Evolutionary conservation across 2,329 filamentous ascomycete genomes (phyloP).

Genomic region (Curvularia spicifera): DNA sequence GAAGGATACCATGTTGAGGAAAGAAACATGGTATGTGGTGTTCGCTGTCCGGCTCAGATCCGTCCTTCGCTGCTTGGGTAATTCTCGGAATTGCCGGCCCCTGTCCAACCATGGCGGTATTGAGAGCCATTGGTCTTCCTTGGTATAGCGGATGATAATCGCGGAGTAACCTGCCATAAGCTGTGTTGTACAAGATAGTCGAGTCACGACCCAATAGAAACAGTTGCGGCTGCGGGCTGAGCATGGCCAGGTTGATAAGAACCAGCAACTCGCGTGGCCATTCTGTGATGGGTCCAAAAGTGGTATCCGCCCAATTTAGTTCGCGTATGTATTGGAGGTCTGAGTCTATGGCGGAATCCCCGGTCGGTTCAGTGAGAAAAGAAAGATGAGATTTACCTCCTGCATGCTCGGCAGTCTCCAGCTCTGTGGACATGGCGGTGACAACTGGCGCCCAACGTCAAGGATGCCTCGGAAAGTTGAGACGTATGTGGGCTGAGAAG

Average conservation of each 20-base stretch:
- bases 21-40: constrained; percentile 5
- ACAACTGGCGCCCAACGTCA: background rate
- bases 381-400: constrained; percentile 5
- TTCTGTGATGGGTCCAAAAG: constrained; percentile 6
- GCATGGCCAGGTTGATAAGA: constrained; percentile 7
- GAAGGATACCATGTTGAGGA: constrained; percentile 2
- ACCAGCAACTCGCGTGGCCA: constrained; percentile 11
- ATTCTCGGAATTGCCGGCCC: constrained; percentile 2
- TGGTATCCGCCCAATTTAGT: constrained; percentile 7
- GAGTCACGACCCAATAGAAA: constrained; percentile 7
- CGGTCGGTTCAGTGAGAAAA: constrained; percentile 6
- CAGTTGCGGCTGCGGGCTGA: constrained; percentile 6
- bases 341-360: constrained; percentile 6
- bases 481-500: background rate
- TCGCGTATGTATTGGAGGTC: constrained; percentile 6
- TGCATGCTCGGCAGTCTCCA: constrained; percentile 1
- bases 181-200: constrained; percentile 9
- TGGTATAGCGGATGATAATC: constrained; percentile 7
- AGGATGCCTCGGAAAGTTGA: background rate
- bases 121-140: constrained; percentile 5
- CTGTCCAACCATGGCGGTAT: constrained; percentile 6
- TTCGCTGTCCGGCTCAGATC: background rate
- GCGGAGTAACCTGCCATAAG: constrained; percentile 7
- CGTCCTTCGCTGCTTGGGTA: background rate
- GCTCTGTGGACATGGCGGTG: constrained; percentile 4